A percentile compares a stretch with the other conserved stretches of the same genome.
Conservation (phyloP, 306 rosid genomes). For the Glycine soja region DNA sequence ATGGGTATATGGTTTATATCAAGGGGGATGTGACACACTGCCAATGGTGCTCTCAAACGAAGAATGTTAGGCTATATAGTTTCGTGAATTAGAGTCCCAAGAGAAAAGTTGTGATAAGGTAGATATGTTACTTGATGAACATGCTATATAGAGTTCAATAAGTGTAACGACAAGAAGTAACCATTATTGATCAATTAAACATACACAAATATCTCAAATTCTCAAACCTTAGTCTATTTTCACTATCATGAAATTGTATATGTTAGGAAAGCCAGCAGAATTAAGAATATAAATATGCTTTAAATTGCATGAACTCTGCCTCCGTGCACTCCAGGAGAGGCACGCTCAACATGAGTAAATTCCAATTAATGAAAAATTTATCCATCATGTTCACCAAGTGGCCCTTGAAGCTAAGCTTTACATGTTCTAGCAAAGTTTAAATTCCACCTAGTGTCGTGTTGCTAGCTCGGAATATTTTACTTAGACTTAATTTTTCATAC, state of each 20-base stretch:
- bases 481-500: too few relatives aligned
- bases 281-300: not conserved
- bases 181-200: not conserved
- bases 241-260: too few relatives aligned
- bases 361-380: not conserved
- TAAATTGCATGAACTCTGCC: not conserved
- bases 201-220: too few relatives aligned
- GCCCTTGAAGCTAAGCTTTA: not conserved
- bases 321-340: not conserved
- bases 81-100: conserved; percentile 7
- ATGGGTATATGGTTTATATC: not conserved
- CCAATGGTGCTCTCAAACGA: conserved; percentile 1
- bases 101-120: too few relatives aligned
- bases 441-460: too few relatives aligned
- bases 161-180: conserved; percentile 5
- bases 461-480: too few relatives aligned
- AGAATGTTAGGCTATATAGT: conserved; percentile 2
- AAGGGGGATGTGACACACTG: conserved; percentile 11
- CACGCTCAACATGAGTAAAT: not conserved
- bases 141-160: not conserved
- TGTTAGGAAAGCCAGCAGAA: too few relatives aligned
- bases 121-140: not conserved
- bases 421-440: too few relatives aligned
- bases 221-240: too few relatives aligned
- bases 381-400: too few relatives aligned